A percentile compares a stretch with the other conserved stretches of the same genome.
Evolutionary conservation across 1,139 yeast genomes (phyloP).

Genomic region (Saccharomyces hybrid): DNA sequence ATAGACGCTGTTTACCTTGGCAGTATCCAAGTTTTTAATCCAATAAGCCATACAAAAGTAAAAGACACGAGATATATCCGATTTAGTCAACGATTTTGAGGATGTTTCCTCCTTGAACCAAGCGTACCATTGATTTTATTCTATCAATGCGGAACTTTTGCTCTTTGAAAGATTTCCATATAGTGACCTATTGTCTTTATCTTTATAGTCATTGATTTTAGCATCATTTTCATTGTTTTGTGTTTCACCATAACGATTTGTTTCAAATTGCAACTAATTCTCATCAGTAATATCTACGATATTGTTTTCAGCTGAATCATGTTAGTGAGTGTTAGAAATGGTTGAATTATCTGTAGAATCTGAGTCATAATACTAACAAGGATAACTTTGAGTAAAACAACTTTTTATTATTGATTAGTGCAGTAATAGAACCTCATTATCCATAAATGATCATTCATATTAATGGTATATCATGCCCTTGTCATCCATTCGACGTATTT

Average conservation of each 20-base stretch:
- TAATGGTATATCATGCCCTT: no score
- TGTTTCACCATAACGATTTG: constrained; percentile 2
- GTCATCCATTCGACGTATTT: no score
- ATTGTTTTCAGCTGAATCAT: no score
- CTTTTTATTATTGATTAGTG: no score
- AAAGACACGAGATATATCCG: constrained; percentile 50
- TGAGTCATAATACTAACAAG: no score
- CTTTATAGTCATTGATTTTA: constrained; percentile 41
- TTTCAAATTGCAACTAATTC: not conserved
- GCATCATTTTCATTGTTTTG: constrained; percentile 3
- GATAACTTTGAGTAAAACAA: no score
- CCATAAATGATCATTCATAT: no score
- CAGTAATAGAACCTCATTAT: no score
- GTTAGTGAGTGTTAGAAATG: no score
- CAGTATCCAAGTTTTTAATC: constrained; percentile 56
- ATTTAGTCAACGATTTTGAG: constrained; percentile 44
- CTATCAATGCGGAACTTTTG: constrained; percentile 48
- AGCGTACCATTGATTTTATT: constrained; percentile 47
- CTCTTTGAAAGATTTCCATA: constrained; percentile 55
- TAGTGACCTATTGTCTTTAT: constrained; percentile 57
- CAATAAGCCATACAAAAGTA: constrained; percentile 57
- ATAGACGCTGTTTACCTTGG: constrained; percentile 51
- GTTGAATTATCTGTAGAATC: no score
- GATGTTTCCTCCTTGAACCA: constrained; percentile 59
- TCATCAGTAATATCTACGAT: no score